Percentiles rank a stretch among this genome's conserved stretches.
Conservation (phyloP, 192 early-diverging fungal species). For the Chytriomyces sp. region DNA sequence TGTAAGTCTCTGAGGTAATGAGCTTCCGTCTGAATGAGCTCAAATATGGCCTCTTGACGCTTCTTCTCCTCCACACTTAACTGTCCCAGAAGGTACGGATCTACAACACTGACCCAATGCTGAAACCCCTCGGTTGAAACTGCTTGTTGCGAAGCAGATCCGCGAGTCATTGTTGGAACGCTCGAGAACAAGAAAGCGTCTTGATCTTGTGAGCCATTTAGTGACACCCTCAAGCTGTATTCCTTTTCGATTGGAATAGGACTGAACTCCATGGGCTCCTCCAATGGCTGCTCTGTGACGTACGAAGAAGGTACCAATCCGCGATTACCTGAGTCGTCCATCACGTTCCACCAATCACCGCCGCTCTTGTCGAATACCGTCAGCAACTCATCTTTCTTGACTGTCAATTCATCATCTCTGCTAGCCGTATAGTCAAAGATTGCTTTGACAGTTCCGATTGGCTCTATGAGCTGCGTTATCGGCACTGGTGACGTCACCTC, state of each 20-base stretch:
- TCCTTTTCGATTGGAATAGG: background rate
- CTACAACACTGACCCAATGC: conserved; percentile 36
- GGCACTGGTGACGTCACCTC: background rate
- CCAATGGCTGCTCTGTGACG: conserved; percentile 24
- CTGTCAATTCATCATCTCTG: conserved; percentile 48
- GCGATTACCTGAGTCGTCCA: conserved; percentile 30
- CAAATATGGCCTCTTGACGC: conserved; percentile 81
- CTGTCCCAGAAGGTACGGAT: conserved; percentile 40
- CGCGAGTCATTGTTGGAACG: conserved; percentile 10
- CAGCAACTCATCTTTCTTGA: conserved; percentile 41
- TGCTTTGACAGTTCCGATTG: conserved; percentile 34
- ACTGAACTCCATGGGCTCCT: background rate
- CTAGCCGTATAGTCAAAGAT: conserved; percentile 43
- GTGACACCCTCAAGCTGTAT: conserved; percentile 19
- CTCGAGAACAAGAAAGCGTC: background rate
- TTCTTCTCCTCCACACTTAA: conserved; percentile 67
- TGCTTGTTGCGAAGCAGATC: conserved; percentile 20
- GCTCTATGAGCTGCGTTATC: background rate
- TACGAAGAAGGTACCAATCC: conserved; percentile 57
- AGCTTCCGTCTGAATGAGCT: conserved; percentile 77
- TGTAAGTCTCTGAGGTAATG: conserved; percentile 75
- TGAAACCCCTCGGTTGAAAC: conserved; percentile 29
- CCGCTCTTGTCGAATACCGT: conserved; percentile 43
- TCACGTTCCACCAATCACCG: conserved; percentile 52
- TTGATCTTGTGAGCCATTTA: background rate